phyloP scores from a whole-genome alignment of 192 early-diverging fungal species.

The Podila horticola region DNA sequence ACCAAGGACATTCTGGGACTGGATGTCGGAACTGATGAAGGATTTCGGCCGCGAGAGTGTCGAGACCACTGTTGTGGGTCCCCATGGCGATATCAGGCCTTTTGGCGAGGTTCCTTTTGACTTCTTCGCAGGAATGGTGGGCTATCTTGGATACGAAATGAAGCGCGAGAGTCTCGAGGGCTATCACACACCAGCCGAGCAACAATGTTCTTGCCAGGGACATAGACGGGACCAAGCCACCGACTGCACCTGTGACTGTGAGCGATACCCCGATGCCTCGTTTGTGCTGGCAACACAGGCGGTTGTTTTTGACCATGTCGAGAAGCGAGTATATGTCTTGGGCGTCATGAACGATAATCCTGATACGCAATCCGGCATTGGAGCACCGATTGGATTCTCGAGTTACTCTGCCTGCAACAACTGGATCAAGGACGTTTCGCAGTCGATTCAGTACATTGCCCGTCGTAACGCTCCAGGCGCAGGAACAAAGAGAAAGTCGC shows the following conservation, averaged over 20 bases:
- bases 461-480: background rate
- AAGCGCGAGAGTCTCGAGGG: conserved; percentile 78
- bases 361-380: conserved; percentile 4
- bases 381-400: conserved; percentile 15
- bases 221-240: background rate
- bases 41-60: conserved; percentile 28
- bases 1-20: conserved; percentile 70
- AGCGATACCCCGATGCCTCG: conserved; percentile 72
- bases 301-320: conserved; percentile 76
- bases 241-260: conserved; percentile 19
- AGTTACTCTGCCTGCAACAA: conserved; percentile 6
- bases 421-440: conserved; percentile 51
- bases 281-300: conserved; percentile 82
- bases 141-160: conserved; percentile 96
- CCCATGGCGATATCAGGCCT: conserved; percentile 20
- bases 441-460: conserved; percentile 18
- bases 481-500: conserved; percentile 7
- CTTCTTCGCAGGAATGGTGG: conserved; percentile 89
- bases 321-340: conserved; percentile 49
- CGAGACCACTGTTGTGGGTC: conserved; percentile 16
- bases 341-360: conserved; percentile 37
- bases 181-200: conserved; percentile 51
- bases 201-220: conserved; percentile 42
- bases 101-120: conserved; percentile 46
- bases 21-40: conserved; percentile 61